Evolutionary conservation across 106 monocot species (phyloP).

Genomic region (Gastrodia elata): DNA sequence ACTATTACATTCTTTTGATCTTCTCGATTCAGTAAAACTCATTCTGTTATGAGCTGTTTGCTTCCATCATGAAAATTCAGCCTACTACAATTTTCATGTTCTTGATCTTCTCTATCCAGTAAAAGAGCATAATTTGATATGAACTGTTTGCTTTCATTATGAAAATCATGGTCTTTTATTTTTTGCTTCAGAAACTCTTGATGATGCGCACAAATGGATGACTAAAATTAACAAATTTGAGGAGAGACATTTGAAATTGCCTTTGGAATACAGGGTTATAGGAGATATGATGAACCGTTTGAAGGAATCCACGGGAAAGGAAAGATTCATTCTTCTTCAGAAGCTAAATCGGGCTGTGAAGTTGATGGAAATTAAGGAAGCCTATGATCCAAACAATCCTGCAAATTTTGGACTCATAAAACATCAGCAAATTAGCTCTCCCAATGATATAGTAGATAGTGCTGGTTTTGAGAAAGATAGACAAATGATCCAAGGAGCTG

Average conservation of each 20-base stretch:
- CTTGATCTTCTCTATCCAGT: background rate
- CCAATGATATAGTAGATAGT: conserved; percentile 53
- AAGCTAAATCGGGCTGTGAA: conserved; percentile 87
- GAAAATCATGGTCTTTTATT: background rate
- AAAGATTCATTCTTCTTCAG: conserved; percentile 85
- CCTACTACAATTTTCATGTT: background rate
- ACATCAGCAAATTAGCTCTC: conserved; percentile 55
- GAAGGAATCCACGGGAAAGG: conserved; percentile 82
- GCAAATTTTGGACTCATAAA: conserved; percentile 85
- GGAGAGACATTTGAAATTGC: conserved; percentile 64
- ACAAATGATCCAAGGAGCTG: conserved; percentile 41
- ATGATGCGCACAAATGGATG: conserved; percentile 93
- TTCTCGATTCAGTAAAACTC: background rate
- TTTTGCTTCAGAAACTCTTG: conserved; percentile 65
- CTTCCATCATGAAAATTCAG: too few species aligned
- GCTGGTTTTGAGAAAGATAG: conserved; percentile 60
- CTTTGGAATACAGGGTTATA: conserved; percentile 92
- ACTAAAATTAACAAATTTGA: conserved; percentile 82
- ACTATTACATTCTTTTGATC: background rate
- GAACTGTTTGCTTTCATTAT: background rate
- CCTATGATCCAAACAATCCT: conserved; percentile 88
- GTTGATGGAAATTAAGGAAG: conserved; percentile 76
- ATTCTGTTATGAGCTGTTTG: background rate
- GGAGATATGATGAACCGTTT: conserved; percentile 93
- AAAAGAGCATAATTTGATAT: background rate